phyloP scores from a whole-genome alignment of 2,329 filamentous ascomycete genomes.

The Aspergillus proliferans region DNA sequence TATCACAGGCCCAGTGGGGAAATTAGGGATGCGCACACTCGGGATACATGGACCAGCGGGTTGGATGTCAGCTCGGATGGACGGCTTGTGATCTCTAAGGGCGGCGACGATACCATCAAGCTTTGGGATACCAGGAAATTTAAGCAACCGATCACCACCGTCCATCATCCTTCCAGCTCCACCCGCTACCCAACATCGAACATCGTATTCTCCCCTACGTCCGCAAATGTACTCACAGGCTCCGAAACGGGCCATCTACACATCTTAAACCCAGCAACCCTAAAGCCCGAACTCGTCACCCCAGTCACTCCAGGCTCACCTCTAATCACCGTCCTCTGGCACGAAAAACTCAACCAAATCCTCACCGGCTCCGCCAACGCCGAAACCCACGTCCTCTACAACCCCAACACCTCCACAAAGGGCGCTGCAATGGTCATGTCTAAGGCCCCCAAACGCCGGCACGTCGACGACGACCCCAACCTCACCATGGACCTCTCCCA shows the following conservation, averaged over 20 bases:
- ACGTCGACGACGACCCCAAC: constrained; percentile 87
- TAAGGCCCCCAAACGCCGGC: constrained; percentile 85
- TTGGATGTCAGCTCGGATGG: constrained; percentile 88
- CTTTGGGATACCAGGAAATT: constrained; percentile 97
- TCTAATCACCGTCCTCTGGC: constrained; percentile 82
- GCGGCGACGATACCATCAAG: constrained; percentile 88
- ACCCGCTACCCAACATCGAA: constrained; percentile 77
- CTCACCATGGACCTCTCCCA: constrained; percentile 77
- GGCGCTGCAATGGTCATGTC: constrained; percentile 88
- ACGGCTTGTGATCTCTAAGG: constrained; percentile 80
- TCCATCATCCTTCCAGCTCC: constrained; percentile 74
- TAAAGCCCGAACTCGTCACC: constrained; percentile 76
- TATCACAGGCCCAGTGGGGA: constrained; percentile 76
- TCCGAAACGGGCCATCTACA: constrained; percentile 80
- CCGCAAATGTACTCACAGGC: constrained; percentile 79
- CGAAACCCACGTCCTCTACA: constrained; percentile 85
- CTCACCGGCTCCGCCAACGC: constrained; percentile 87
- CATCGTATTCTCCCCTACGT: constrained; percentile 82
- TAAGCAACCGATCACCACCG: constrained; percentile 76
- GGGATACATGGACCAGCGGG: constrained; percentile 84
- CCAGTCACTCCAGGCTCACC: constrained; percentile 80
- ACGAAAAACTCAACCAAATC: constrained; percentile 92
- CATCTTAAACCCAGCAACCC: constrained; percentile 87
- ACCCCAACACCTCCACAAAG: constrained; percentile 70
- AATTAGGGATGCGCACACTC: constrained; percentile 72